Evolutionary conservation across 176 grass and related monocot genomes (phyloP), one percentile per base, ranked within the genome.

Genomic region (Bonia amplexicaulis): DNA sequence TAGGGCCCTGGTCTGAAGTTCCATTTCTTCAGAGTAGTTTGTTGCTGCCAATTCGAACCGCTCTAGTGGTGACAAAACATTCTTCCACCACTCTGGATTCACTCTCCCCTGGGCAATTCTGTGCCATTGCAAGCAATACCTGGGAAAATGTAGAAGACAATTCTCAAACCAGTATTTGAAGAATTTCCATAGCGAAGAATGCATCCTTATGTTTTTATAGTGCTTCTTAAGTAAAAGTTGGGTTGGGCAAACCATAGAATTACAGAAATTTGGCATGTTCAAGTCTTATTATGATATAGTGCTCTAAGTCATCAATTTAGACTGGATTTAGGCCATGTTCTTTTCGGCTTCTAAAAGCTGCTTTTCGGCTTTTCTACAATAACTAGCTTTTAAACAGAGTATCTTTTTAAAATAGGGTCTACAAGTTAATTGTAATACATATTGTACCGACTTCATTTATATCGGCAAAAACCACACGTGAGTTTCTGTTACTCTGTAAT

Each of bases 81-180:
- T 77, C 23, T 94, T 84, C 96, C 93, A 98, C 93, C 96, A 95
- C 64, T 95, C 76, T 31, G 76, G 78, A 88, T 87, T 98, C 75
- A 95, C 82, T 86, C 93, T 87, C 25, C 82, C 91, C 0, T 86
- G 83, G 54, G 82, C 84, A 92, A 95, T 93, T 85, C 86, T 94
- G 82, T 95, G 92, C 96, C 96, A 98, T 40, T 95, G 96, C 87
- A 87, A 71, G 73, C 91, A 97, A 89, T 95, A 95, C 91, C 95
- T 97, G 79, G 67, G 63, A 87, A 84, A 61, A 81, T 47, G 41
- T 49, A 49, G 27, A 70, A 51, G 31, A 59, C n/a, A 71, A 58
- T 68, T 78, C 22, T 73, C 27, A 81, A 64, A 55, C 35, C 54
- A 77, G n/a, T 33, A 35, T 63, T 54, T 61, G 45, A 87, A 80